These are phyloP conservation scores for Lycium barbarum DNA, from an alignment of 257 asterid species.

Conservation along the genomic window DNA sequence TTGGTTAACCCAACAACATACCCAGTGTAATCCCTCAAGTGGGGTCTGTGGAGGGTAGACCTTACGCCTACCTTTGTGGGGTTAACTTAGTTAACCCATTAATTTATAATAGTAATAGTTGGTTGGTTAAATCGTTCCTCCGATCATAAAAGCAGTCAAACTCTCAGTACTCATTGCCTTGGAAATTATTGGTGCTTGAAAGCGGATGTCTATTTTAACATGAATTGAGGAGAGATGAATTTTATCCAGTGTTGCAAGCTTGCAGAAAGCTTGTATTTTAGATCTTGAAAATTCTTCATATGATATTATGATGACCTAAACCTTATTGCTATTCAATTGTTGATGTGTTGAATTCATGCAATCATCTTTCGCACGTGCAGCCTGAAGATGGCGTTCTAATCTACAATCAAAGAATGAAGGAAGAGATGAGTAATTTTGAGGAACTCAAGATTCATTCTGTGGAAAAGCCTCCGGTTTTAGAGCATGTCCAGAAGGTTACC, in stretches of 20 bases:
- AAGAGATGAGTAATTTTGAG: slow-evolving; percentile 53
- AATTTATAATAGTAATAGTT: not conserved
- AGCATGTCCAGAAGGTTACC: slow-evolving; percentile 38
- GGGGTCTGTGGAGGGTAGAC: too few relatives aligned
- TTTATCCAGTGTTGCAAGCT: not conserved
- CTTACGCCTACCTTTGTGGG: too few relatives aligned
- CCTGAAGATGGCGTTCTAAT: slow-evolving; percentile 63
- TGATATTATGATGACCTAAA: not conserved
- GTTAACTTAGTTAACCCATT: not conserved
- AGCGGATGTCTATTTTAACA: not conserved
- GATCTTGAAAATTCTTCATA: slow-evolving; percentile 11
- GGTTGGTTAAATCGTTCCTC: not conserved
- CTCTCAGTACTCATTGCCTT: not conserved
- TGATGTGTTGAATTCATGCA: slow-evolving; percentile 3
- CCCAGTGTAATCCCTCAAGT: too few relatives aligned
- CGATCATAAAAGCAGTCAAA: not conserved
- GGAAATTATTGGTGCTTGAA: not conserved
- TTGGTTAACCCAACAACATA: not conserved
- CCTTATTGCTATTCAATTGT: not conserved
- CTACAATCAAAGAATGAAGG: slow-evolving; percentile 56
- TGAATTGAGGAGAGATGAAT: not conserved
- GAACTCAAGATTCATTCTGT: slow-evolving; percentile 50
- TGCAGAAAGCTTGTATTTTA: not conserved
- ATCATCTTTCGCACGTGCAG: slow-evolving; percentile 44
- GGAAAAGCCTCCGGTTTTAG: slow-evolving; percentile 42